phyloP scores from a whole-genome alignment of 805 yeast genomes.

The Metschnikowia cerradonensis region DNA sequence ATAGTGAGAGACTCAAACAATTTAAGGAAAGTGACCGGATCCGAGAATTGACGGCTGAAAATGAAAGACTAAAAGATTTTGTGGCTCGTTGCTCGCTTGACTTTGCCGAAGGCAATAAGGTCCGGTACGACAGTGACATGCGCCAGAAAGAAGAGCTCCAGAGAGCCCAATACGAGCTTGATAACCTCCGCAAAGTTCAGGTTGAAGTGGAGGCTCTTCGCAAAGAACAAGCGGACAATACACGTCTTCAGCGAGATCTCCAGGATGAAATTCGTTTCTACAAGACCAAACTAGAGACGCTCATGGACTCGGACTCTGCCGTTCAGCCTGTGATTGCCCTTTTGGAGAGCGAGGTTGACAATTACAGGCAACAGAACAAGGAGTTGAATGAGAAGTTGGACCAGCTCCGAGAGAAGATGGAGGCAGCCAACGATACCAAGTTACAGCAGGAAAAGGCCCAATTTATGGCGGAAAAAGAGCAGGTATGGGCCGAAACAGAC shows the following conservation, averaged over 20 bases:
- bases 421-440: not conserved
- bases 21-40: conserved; percentile 37
- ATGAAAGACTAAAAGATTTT: conserved; percentile 29
- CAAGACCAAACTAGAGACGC: conserved; percentile 26
- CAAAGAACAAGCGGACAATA: conserved; percentile 35
- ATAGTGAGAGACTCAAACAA: conserved; percentile 35
- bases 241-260: conserved; percentile 30
- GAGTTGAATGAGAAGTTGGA: conserved; percentile 24
- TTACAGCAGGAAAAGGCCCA: conserved; percentile 1
- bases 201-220: conserved; percentile 36
- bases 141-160: conserved; percentile 1
- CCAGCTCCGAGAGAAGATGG: conserved; percentile 2
- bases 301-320: conserved; percentile 17
- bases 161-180: not conserved
- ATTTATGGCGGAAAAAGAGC: not conserved
- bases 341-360: conserved; percentile 33
- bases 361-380: conserved; percentile 23
- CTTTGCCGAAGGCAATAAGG: too few relatives aligned
- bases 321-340: conserved; percentile 17
- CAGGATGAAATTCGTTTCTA: conserved; percentile 33
- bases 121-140: not conserved
- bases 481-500: not conserved
- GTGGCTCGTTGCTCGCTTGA: conserved; percentile 1
- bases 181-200: conserved; percentile 21
- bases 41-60: conserved; percentile 34